Percentiles rank a stretch among this genome's conserved stretches.
Evolutionary conservation across 495 filamentous ascomycete species (phyloP).

Genomic region (Thermochaetoides thermophila): DNA sequence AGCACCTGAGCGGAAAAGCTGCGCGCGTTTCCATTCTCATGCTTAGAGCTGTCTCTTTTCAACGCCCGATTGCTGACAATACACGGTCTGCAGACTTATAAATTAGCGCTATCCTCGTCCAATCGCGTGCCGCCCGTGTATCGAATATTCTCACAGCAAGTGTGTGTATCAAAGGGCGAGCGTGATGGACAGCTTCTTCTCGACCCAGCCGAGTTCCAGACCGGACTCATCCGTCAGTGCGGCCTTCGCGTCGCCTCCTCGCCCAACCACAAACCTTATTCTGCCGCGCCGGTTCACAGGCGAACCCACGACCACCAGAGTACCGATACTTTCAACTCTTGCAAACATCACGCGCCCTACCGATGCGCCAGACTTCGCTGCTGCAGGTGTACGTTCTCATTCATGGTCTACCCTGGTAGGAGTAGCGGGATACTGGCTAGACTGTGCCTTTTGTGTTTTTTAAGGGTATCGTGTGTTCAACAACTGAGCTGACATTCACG

Average conservation of each 20-base stretch:
- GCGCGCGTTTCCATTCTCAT: too few species aligned
- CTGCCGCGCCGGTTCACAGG: slow-evolving; percentile 88
- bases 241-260: slow-evolving; percentile 49
- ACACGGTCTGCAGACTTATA: slow-evolving; percentile 11
- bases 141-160: slow-evolving; percentile 23
- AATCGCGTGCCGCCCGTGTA: slow-evolving; percentile 30
- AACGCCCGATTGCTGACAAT: slow-evolving; percentile 3
- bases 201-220: slow-evolving; percentile 54
- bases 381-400: slow-evolving; percentile 25
- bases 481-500: slow-evolving; percentile 2
- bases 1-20: too few species aligned
- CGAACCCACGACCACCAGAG: slow-evolving; percentile 69
- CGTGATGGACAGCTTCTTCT: slow-evolving; percentile 55
- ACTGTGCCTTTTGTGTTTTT: background rate
- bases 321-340: slow-evolving; percentile 61
- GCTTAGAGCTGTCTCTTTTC: too few species aligned
- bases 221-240: slow-evolving; percentile 56
- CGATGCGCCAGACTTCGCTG: slow-evolving; percentile 30
- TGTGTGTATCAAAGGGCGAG: slow-evolving; percentile 37
- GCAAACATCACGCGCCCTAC: slow-evolving; percentile 27
- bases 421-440: too few species aligned
- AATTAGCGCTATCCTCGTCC: slow-evolving; percentile 14
- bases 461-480: background rate
- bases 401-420: too few species aligned
- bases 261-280: slow-evolving; percentile 45